Base-by-base conservation (phyloP, 2,329 filamentous ascomycete genomes). In the Stachybotrys chartarum region DNA sequence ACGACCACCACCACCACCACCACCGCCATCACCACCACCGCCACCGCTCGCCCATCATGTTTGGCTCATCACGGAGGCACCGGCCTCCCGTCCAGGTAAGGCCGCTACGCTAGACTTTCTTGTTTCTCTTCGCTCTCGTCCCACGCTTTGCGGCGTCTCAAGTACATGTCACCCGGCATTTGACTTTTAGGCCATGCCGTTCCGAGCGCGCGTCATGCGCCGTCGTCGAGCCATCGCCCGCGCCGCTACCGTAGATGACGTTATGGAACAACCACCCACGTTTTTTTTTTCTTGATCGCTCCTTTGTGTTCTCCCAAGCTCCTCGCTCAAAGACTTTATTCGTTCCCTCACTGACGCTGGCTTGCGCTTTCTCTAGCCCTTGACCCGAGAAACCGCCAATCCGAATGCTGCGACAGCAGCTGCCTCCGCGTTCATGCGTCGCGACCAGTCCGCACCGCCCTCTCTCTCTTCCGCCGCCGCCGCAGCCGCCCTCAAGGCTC, bases 401-500 rank as follows among this genome's bases (percentile, higher is more conserved):
- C 79, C 88, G 55, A 86, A 86, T 65, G 91, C 90, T 56, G 84
- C 91, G 54, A 85, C 88, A 50, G 91, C 91, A 55, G 91, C 92
- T 57, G 84, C 84, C 58, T 87, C 89, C 69, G 92, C 91, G 56
- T 95, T 93, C 72, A 80, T 87, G 66, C 85, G 82, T 63, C 85
- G 80, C 66, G 80, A 83, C 70, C 81, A 63, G 81, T 86, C 63
- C 82, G 77, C 75, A 57, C 84, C 83, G 56, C 78, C 96, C 48
- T 95, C 92, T 45, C 79, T 96, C 48, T 95, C 92, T 46, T 87
- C 88, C 42, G 90, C 92, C 7, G 93, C 93, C 12, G 92, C 93
- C 7, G 91, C 91, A 16, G 86, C 91, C 31, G 92, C 92, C 50
- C 80, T 97, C 56, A 86, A 87, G 66, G 88, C 87, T 50, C 84